A percentile compares a stretch with the other conserved stretches of the same genome.
phyloP scores from a whole-genome alignment of 345 rosid genomes.

The Litchi chinensis region DNA sequence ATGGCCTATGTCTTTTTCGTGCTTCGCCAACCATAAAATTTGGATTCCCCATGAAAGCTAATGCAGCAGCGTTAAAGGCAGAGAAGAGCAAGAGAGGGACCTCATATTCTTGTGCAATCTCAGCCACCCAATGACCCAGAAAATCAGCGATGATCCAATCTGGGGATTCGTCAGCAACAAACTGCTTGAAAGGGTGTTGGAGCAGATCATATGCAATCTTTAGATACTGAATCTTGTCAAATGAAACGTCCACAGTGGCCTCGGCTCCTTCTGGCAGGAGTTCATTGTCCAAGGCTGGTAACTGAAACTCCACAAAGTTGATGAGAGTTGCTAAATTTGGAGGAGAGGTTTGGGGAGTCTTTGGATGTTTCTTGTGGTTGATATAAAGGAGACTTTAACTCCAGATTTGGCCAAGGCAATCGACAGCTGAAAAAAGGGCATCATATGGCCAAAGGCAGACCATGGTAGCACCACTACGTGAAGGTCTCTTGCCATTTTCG shows the following conservation, averaged over 20 bases:
- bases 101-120: slow-evolving; percentile 18
- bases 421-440: slow-evolving; percentile 26
- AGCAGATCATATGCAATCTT: slow-evolving; percentile 36
- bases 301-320: slow-evolving; percentile 18
- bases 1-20: not conserved
- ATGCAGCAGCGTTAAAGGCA: slow-evolving; percentile 4
- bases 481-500: not conserved
- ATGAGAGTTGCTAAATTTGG: slow-evolving; percentile 9
- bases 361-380: slow-evolving; percentile 27
- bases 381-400: slow-evolving; percentile 17
- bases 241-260: slow-evolving; percentile 38
- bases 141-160: slow-evolving; percentile 38
- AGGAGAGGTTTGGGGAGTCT: slow-evolving; percentile 36
- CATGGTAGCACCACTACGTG: slow-evolving; percentile 26
- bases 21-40: slow-evolving; percentile 8
- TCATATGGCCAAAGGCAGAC: slow-evolving; percentile 28
- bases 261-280: slow-evolving; percentile 26
- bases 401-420: slow-evolving; percentile 25
- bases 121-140: slow-evolving; percentile 21
- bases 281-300: slow-evolving; percentile 17
- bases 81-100: slow-evolving; percentile 26
- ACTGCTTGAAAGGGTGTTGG: slow-evolving; percentile 21
- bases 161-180: slow-evolving; percentile 1
- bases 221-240: slow-evolving; percentile 21
- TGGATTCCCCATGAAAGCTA: slow-evolving; percentile 9